Evolutionary conservation across 1,284 basidiomycete species (phyloP).

Genomic region (Cutaneotrichosporon daszewskae): DNA sequence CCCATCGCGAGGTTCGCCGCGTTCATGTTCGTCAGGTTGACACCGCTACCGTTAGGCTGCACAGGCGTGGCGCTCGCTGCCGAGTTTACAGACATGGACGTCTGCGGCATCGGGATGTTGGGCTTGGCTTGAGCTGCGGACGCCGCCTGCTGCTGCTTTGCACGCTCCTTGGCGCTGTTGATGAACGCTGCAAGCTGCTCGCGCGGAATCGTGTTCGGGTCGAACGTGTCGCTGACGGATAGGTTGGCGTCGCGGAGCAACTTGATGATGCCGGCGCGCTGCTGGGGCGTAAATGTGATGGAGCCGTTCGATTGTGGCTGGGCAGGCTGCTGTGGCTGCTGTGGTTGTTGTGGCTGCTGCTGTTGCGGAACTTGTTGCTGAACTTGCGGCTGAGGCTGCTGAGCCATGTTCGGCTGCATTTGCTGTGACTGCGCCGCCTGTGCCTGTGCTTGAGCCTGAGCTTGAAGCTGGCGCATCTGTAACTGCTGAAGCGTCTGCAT

Average conservation of each 20-base stretch:
- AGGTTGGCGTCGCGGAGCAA: conserved; percentile 14
- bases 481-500: conserved; percentile 18
- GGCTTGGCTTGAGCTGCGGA: background rate
- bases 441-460: conserved; percentile 8
- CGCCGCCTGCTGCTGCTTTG: conserved; percentile 6
- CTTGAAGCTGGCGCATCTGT: conserved; percentile 16
- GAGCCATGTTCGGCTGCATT: conserved; percentile 1
- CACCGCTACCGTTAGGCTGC: too few relatives aligned
- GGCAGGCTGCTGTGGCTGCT: conserved; percentile 1
- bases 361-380: background rate
- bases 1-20: background rate
- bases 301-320: background rate
- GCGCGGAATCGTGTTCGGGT: conserved; percentile 16
- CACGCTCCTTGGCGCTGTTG: conserved; percentile 9
- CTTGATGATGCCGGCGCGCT: conserved; percentile 15
- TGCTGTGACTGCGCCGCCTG: conserved; percentile 2
- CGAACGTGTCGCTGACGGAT: conserved; percentile 13
- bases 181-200: conserved; percentile 13
- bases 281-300: conserved; percentile 11
- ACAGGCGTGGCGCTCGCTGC: too few relatives aligned
- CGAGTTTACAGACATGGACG: background rate
- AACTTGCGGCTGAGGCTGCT: conserved; percentile 1
- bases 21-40: background rate
- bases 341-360: background rate
- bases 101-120: background rate